A percentile compares a stretch with the other conserved stretches of the same genome.
Evolutionary conservation across 2,329 filamentous ascomycete species (phyloP).

Genomic region (Scedosporium boydii): DNA sequence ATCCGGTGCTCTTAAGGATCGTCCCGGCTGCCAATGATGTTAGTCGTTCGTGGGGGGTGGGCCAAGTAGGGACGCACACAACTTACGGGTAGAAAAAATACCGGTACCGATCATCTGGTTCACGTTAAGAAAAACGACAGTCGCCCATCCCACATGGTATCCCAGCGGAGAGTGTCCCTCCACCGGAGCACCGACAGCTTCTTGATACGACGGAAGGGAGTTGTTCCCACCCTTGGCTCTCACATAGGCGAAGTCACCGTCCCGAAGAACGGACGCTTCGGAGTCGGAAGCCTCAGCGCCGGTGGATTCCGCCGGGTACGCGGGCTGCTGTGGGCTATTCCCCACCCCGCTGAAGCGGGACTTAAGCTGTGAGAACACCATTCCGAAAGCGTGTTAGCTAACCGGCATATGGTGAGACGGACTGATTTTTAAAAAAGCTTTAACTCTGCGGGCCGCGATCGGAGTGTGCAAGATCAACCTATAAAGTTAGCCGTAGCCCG

Average conservation of each 20-base stretch:
- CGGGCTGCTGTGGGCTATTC: background rate
- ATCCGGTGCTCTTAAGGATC: slow-evolving; percentile 51
- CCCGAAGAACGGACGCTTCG: slow-evolving; percentile 18
- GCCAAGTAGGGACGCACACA: background rate
- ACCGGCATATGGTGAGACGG: background rate
- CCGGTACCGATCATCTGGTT: slow-evolving; percentile 56
- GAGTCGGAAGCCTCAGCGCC: slow-evolving; percentile 13
- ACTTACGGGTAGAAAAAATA: slow-evolving; percentile 55
- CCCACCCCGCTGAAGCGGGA: background rate
- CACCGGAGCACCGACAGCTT: slow-evolving; percentile 52
- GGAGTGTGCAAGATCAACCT: background rate
- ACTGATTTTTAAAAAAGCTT: background rate
- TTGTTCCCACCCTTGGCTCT: slow-evolving; percentile 37
- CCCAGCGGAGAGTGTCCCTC: slow-evolving; percentile 49
- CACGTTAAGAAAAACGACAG: slow-evolving; percentile 51
- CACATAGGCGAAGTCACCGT: slow-evolving; percentile 32
- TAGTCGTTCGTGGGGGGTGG: background rate
- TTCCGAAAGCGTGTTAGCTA: background rate
- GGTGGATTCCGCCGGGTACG: background rate
- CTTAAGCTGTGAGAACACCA: background rate
- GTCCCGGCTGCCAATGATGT: slow-evolving; percentile 33
- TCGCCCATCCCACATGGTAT: slow-evolving; percentile 45
- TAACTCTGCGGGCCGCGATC: background rate
- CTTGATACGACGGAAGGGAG: slow-evolving; percentile 43
- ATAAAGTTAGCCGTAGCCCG: background rate